Evolutionary conservation across 352 stramenopile genomes (phyloP).

Genomic region (Phytophthora citricola): DNA sequence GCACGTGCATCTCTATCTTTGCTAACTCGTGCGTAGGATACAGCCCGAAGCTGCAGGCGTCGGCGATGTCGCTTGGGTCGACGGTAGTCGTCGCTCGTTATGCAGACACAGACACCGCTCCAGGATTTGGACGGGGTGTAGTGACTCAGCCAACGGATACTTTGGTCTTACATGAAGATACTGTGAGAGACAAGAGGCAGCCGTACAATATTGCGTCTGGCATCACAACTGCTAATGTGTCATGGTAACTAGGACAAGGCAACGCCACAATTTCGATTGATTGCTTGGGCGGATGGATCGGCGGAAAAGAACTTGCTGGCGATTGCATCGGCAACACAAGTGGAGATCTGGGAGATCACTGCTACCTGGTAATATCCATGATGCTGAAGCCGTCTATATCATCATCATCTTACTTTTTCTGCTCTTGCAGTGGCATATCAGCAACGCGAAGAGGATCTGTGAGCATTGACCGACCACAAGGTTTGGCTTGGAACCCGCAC

Average conservation of each 20-base stretch:
- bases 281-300: constrained; percentile 38
- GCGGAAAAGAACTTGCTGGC: constrained; percentile 36
- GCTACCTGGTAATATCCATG: constrained; percentile 22
- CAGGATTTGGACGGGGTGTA: constrained; percentile 9
- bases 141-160: constrained; percentile 12
- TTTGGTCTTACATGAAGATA: constrained; percentile 27
- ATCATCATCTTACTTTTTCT: background rate
- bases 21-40: constrained; percentile 37
- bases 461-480: constrained; percentile 25
- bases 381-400: too few species aligned
- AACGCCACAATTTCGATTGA: constrained; percentile 19
- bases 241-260: constrained; percentile 1
- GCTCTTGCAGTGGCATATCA: constrained; percentile 15
- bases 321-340: constrained; percentile 23
- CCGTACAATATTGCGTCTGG: background rate
- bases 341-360: constrained; percentile 50
- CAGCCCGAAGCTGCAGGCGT: constrained; percentile 46
- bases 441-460: constrained; percentile 22
- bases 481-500: constrained; percentile 45
- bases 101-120: constrained; percentile 12
- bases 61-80: constrained; percentile 40
- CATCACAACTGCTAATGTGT: constrained; percentile 1
- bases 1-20: background rate
- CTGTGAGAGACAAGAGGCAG: constrained; percentile 15
- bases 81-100: constrained; percentile 45